A percentile compares a stretch with the other conserved stretches of the same genome.
These are phyloP conservation scores for Cetradonia linearis DNA, from an alignment of 495 filamentous ascomycete species.

Conservation along the genomic window DNA sequence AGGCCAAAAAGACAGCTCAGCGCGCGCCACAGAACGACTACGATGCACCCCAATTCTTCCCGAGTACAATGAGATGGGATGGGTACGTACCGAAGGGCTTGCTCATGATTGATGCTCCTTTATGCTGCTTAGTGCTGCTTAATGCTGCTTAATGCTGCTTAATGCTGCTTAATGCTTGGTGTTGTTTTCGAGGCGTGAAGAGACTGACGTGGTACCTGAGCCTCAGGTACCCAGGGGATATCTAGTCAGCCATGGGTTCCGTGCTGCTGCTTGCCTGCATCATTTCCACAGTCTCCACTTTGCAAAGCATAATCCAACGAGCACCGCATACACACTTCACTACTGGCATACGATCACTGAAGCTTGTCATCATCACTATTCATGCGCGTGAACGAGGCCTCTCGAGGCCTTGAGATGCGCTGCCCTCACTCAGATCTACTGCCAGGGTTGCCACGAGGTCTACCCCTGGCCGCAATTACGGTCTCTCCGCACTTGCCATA, in stretches of 20 bases:
- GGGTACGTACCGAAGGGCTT: neutral
- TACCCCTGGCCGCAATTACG: constrained; percentile 15
- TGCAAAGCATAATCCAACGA: constrained; percentile 5
- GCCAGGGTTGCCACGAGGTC: constrained; percentile 11
- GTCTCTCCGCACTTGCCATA: constrained; percentile 3
- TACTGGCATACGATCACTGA: neutral
- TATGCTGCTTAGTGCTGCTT: neutral
- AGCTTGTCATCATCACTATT: constrained; percentile 3
- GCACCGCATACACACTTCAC: neutral
- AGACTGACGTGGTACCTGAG: constrained; percentile 1
- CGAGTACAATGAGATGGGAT: neutral
- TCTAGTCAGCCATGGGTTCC: neutral
- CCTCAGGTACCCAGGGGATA: neutral
- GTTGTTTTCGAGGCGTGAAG: neutral
- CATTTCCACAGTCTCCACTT: constrained; percentile 1
- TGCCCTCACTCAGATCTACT: constrained; percentile 12
- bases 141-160: neutral
- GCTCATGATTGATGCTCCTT: neutral
- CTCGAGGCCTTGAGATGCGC: neutral
- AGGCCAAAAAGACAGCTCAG: neutral
- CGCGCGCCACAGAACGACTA: constrained; percentile 9
- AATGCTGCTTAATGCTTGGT: neutral
- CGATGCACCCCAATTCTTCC: neutral
- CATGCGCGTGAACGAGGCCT: neutral
- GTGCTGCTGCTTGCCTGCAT: neutral